Evolutionary conservation across 768 basidiomycete species (phyloP).

Genomic region (Auricularia cornea): DNA sequence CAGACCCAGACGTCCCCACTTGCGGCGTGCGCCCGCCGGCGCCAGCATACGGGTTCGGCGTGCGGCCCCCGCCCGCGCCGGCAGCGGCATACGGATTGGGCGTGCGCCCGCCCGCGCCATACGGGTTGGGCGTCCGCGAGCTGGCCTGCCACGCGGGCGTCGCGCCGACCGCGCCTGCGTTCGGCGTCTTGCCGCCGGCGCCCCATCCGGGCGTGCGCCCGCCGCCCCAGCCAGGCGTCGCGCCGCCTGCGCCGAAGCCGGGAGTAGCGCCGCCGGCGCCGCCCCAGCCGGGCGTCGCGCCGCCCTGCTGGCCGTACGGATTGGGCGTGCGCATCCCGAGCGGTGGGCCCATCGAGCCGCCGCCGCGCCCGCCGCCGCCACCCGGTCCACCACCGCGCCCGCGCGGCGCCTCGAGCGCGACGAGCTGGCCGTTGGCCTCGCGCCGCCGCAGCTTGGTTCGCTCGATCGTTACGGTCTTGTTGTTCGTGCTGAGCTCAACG

Average conservation of each 20-base stretch:
- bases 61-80: slow-evolving; percentile 37
- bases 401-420: slow-evolving; percentile 28
- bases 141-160: slow-evolving; percentile 7
- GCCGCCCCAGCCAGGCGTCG: slow-evolving; percentile 48
- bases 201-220: not conserved
- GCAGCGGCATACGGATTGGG: slow-evolving; percentile 42
- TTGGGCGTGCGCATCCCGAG: slow-evolving; percentile 49
- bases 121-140: slow-evolving; percentile 37
- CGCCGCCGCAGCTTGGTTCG: slow-evolving; percentile 68
- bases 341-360: slow-evolving; percentile 30
- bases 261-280: slow-evolving; percentile 9
- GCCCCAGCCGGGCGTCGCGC: no score
- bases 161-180: not conserved
- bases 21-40: slow-evolving; percentile 26
- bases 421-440: slow-evolving; percentile 54
- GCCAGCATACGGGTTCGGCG: slow-evolving; percentile 45
- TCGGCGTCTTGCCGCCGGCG: not conserved
- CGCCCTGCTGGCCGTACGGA: slow-evolving; percentile 14
- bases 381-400: slow-evolving; percentile 22
- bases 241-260: slow-evolving; percentile 36
- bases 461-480: slow-evolving; percentile 81
- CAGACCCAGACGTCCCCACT: slow-evolving; percentile 19
- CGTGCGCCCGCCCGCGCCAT: slow-evolving; percentile 37
- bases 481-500: slow-evolving; percentile 84
- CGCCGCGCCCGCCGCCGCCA: not conserved